Evolutionary conservation across 2,329 filamentous ascomycete genomes (phyloP).

Genomic region (Chaetomiaceae sp.): DNA sequence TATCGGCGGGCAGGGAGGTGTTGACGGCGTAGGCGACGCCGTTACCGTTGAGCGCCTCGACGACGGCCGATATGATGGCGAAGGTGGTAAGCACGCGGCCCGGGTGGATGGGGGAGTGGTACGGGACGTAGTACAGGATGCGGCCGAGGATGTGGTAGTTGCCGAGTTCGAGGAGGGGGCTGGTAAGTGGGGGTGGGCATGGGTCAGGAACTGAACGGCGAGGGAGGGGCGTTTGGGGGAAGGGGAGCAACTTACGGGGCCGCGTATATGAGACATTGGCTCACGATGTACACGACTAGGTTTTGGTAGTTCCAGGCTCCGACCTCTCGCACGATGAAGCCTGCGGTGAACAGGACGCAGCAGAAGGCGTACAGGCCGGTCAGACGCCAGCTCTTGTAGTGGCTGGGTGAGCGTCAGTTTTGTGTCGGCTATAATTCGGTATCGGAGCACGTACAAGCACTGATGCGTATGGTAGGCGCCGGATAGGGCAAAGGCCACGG

Average conservation of each 20-base stretch:
- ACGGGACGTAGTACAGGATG: constrained; percentile 52
- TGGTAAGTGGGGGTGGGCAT: background rate
- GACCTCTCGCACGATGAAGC: constrained; percentile 42
- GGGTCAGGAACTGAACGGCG: constrained; percentile 25
- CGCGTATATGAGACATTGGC: constrained; percentile 32
- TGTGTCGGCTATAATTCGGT: too few species aligned
- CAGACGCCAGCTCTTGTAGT: constrained; percentile 45
- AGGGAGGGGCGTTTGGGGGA: background rate
- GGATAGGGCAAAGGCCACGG: constrained; percentile 35
- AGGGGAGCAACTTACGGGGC: constrained; percentile 25
- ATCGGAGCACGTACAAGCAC: constrained; percentile 36
- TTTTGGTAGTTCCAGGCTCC: constrained; percentile 44
- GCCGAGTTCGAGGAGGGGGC: constrained; percentile 42
- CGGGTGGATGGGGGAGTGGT: constrained; percentile 42
- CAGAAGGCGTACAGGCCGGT: constrained; percentile 44
- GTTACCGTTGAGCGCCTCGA: constrained; percentile 26
- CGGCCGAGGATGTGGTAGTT: constrained; percentile 53
- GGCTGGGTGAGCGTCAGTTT: constrained; percentile 20
- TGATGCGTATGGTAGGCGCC: constrained; percentile 38
- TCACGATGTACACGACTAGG: constrained; percentile 37
- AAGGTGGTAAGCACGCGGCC: constrained; percentile 36
- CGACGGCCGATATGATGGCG: constrained; percentile 25
- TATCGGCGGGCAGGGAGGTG: constrained; percentile 31
- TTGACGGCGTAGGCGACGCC: constrained; percentile 45
- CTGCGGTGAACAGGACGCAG: constrained; percentile 41